Evolutionary conservation across 1,284 basidiomycete species (phyloP), one percentile per base, ranked within the genome.

Genomic region (Dichomitus squalens): DNA sequence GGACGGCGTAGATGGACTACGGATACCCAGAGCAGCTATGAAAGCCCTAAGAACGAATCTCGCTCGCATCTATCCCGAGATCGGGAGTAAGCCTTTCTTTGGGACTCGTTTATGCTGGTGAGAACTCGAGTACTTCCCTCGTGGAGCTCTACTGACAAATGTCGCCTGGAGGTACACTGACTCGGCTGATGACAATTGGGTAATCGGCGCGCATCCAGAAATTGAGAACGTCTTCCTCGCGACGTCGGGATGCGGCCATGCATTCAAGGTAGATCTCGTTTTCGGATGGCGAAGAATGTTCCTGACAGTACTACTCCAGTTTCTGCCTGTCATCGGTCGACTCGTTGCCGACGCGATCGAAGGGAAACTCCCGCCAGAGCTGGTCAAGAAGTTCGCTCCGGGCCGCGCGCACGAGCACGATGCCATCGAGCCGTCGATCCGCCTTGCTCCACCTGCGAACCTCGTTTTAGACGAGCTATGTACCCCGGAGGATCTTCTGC

Each of bases 31-130:
- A 60, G 65, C 72, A 4, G 79, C 79, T 31, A 70, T 87, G 1
- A 66, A 73, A 31, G 66, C 70, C 36, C 72, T 95, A 58, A 78
- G 90, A 27, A 67, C 72, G 9, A 70, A 79, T 36, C 71, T 95
- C 6, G 67, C 72, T n/a, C 65, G 71, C 20, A 72, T 92, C 33
- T 95, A 88, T 72, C 93, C 93, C 12, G 82, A 83, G 52, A 79
- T 96, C 41, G 87, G 83, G 5, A 71, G 81, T 61, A 88, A 84
- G 68, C 82, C 87, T 0, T 88, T 93, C 64, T 72, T 72, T 21
- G 76, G 74, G 3, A 94, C 92, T 7, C 79, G 94, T 51, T 75
- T 96, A 61, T 96, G 94, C 75, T 95, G 93, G 92, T 94, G 75
- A 70, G 80, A 55, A 12, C 11, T 14, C 25, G 8, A 41, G 44